These are phyloP conservation scores for Echium plantagineum DNA, from an alignment of 257 asterid species.

Conservation along the genomic window DNA sequence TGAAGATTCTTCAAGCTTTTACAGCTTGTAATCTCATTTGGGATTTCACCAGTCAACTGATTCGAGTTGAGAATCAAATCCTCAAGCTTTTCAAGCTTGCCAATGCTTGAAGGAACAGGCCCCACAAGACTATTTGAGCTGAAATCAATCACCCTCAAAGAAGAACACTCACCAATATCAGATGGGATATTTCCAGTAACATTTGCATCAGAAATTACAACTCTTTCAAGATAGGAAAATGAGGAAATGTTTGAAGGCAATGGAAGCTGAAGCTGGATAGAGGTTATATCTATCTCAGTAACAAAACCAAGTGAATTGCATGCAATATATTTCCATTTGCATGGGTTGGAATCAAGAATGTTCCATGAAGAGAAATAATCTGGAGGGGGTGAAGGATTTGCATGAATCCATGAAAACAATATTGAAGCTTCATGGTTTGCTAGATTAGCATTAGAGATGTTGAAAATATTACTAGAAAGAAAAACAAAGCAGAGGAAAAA, in stretches of 20 bases:
- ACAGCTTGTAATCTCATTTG: slow-evolving; percentile 24
- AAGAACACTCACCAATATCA: slow-evolving; percentile 23
- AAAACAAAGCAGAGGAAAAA: slow-evolving; percentile 4
- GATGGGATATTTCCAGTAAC: slow-evolving; percentile 29
- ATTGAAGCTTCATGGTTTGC: slow-evolving; percentile 17
- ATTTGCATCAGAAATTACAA: slow-evolving; percentile 34
- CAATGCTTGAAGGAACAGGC: slow-evolving; percentile 20
- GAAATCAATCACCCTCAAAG: slow-evolving; percentile 23
- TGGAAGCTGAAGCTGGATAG: slow-evolving; percentile 25
- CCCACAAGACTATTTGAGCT: slow-evolving; percentile 31
- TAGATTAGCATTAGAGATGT: neutral
- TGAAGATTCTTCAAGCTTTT: slow-evolving; percentile 18
- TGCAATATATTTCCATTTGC: slow-evolving; percentile 27
- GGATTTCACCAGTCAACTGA: slow-evolving; percentile 34
- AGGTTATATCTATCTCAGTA: slow-evolving; percentile 22
- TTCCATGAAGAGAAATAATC: slow-evolving; percentile 20
- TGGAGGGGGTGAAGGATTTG: slow-evolving; percentile 18
- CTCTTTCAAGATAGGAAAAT: slow-evolving; percentile 15
- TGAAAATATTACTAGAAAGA: neutral
- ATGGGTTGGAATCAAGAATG: slow-evolving; percentile 21
- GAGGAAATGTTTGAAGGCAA: slow-evolving; percentile 26
- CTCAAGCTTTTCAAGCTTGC: slow-evolving; percentile 25
- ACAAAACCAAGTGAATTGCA: slow-evolving; percentile 29
- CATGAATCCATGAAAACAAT: slow-evolving; percentile 22
- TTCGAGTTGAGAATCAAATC: slow-evolving; percentile 32